Conservation (phyloP, 306 rosid genomes). For the Cucurbita argyrosperma region DNA sequence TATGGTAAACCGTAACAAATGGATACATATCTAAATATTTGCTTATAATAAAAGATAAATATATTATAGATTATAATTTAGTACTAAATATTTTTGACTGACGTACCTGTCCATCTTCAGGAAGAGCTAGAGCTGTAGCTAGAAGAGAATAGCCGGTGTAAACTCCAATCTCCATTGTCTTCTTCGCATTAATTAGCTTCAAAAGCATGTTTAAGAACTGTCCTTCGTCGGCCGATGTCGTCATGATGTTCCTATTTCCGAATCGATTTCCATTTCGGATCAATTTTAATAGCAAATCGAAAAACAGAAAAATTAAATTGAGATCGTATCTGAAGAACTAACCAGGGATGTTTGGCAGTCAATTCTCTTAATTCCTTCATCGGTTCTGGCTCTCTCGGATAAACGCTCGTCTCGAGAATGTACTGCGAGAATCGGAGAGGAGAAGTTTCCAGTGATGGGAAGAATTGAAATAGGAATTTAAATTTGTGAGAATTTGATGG, state of each 20-base stretch:
- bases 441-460: neutral
- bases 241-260: conserved; percentile 3
- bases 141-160: conserved; percentile 91
- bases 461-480: neutral
- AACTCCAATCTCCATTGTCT: conserved; percentile 21
- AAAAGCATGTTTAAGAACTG: conserved; percentile 17
- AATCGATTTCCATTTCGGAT: neutral
- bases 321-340: neutral
- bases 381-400: conserved; percentile 13
- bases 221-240: conserved; percentile 9
- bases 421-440: neutral
- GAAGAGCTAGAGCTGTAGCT: conserved; percentile 87
- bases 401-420: conserved; percentile 13
- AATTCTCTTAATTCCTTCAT: conserved; percentile 16
- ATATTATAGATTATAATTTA: no score
- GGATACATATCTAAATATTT: no score
- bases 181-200: conserved; percentile 83
- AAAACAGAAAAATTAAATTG: neutral
- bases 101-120: conserved; percentile 78
- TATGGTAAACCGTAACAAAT: no score
- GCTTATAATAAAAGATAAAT: no score
- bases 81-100: no score
- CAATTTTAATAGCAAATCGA: neutral
- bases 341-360: conserved; percentile 19
- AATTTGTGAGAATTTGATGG: neutral